phyloP scores from a whole-genome alignment of 106 monocot genomes.

The Dioscorea alata region DNA sequence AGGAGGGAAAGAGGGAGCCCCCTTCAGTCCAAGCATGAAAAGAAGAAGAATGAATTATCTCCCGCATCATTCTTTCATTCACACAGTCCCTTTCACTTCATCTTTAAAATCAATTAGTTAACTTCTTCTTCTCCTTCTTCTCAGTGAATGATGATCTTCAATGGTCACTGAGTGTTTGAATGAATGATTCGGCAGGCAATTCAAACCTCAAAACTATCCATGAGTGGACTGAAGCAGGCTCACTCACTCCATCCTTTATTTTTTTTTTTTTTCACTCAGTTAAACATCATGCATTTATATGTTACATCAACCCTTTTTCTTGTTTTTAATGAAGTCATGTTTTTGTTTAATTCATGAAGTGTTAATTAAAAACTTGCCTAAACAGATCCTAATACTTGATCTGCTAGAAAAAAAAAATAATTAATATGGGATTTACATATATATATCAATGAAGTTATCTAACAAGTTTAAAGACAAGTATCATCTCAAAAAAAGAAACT shows the following conservation, averaged over 20 bases:
- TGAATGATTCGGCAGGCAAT: conserved; percentile 53
- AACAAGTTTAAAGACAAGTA: too few relatives aligned
- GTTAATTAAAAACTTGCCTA: too few relatives aligned
- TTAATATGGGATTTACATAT: too few relatives aligned
- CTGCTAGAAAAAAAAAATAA: too few relatives aligned
- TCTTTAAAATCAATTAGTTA: too few relatives aligned
- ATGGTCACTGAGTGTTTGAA: conserved; percentile 26
- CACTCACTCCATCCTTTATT: conserved; percentile 6
- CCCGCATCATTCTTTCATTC: conserved; percentile 63
- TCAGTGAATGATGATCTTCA: too few relatives aligned
- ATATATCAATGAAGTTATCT: too few relatives aligned
- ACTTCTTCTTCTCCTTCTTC: neutral
- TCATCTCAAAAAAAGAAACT: too few relatives aligned
- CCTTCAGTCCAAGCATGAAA: conserved; percentile 62
- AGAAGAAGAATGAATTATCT: conserved; percentile 40
- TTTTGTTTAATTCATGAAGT: neutral
- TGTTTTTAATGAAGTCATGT: neutral
- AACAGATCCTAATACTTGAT: too few relatives aligned
- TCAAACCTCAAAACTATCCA: conserved; percentile 22
- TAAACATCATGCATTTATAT: too few relatives aligned
- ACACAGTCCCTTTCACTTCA: conserved; percentile 9
- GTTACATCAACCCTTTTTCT: too few relatives aligned
- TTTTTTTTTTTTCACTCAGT: too few relatives aligned
- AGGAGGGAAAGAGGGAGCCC: conserved; percentile 40
- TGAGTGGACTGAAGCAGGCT: conserved; percentile 58